Evolutionary conservation across 176 grass and related monocot species (phyloP).

Genomic region (Poa annua): DNA sequence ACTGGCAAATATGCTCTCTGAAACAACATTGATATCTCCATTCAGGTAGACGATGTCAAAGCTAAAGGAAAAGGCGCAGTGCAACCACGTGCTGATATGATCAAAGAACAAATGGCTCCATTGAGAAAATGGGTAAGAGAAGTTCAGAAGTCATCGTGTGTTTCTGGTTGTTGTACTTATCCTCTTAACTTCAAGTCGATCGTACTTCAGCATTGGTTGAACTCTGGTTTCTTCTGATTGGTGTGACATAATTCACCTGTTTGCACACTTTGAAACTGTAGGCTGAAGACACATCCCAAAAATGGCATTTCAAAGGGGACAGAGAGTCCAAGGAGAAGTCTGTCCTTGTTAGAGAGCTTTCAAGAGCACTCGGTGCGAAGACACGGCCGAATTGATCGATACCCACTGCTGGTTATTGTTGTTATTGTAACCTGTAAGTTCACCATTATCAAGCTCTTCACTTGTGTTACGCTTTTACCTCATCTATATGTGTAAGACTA

Average conservation of each 20-base stretch:
- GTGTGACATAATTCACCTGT: slow-evolving; percentile 17
- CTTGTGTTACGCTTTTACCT: background rate
- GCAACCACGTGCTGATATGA: slow-evolving; percentile 63
- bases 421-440: background rate
- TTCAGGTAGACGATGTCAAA: slow-evolving; percentile 74
- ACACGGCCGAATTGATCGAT: slow-evolving; percentile 56
- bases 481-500: slow-evolving; percentile 10
- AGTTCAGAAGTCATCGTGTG: background rate
- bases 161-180: slow-evolving; percentile 3
- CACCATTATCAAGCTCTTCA: background rate
- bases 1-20: background rate
- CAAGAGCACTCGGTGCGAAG: slow-evolving; percentile 60
- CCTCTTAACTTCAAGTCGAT: background rate
- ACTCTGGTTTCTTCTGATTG: background rate
- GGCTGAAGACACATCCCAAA: slow-evolving; percentile 63
- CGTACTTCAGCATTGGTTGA: slow-evolving; percentile 17
- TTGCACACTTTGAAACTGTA: slow-evolving; percentile 34
- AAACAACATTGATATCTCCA: background rate
- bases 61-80: slow-evolving; percentile 69
- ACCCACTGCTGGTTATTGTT: background rate
- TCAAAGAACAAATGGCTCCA: slow-evolving; percentile 80
- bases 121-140: slow-evolving; percentile 71
- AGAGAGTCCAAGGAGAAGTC: slow-evolving; percentile 66
- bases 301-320: slow-evolving; percentile 63
- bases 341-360: slow-evolving; percentile 60